These are phyloP conservation scores for Apiospora marii DNA, from an alignment of 2,329 filamentous ascomycete species.

Conservation along the genomic window DNA sequence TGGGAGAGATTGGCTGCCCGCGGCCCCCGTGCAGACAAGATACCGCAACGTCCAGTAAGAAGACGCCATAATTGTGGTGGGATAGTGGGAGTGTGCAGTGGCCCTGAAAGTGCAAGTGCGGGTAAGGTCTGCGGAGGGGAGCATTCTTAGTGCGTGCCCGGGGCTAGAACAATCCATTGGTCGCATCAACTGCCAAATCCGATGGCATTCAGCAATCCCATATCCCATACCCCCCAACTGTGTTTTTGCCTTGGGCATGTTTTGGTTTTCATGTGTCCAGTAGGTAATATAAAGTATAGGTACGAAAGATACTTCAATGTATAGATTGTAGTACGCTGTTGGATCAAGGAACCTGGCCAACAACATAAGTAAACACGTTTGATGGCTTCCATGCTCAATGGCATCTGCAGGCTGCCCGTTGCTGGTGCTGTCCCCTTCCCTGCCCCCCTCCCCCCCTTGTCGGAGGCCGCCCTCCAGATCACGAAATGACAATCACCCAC, in stretches of 20 bases:
- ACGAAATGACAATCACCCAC: background rate
- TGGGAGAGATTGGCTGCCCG: slow-evolving; percentile 4
- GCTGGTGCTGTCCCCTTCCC: background rate
- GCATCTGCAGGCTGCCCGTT: background rate
- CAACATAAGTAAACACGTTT: no score
- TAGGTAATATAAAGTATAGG: no score
- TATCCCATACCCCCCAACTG: background rate
- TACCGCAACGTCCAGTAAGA: background rate
- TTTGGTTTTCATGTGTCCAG: no score
- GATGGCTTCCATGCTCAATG: no score
- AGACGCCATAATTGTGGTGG: background rate
- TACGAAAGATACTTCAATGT: no score
- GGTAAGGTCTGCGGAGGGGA: background rate
- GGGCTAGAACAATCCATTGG: slow-evolving; percentile 3
- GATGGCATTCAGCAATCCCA: background rate
- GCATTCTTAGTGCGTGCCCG: background rate
- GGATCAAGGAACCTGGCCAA: no score
- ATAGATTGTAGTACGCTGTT: no score
- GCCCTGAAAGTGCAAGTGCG: background rate
- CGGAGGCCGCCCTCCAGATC: background rate
- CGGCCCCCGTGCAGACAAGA: background rate
- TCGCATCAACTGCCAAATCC: background rate
- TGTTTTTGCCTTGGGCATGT: no score
- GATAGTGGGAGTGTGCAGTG: background rate
- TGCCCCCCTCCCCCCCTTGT: background rate